Base-by-base conservation (phyloP, 2,329 filamentous ascomycete species). In the Colletotrichum liaoningense region DNA sequence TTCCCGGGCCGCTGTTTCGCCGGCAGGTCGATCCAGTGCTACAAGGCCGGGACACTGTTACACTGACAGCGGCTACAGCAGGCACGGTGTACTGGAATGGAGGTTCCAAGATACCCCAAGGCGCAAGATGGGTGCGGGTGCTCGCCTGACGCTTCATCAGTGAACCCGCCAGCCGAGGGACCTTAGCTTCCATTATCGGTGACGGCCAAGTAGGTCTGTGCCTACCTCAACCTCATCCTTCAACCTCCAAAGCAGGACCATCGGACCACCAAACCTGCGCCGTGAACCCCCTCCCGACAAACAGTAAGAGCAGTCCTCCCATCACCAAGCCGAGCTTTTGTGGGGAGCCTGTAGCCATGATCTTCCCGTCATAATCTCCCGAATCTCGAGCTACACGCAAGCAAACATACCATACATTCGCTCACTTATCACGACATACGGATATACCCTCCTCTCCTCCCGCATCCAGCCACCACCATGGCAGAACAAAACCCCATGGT, bases 401-500 rank as follows among this genome's bases (percentile, higher is more conserved):
- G 42, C 59, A 55, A 33, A 60, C 56, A 28, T 56, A 69, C 42
- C 52, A 63, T 58, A 58, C 66, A 38, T 19, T 35, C 42, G 24
- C 65, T 54, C 42, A 69, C 69, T 42, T 24, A 49, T 55, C 54
- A 57, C 59, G 26, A 62, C 55, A 73, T 38, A 59, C 33, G 28
- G 49, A 52, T 16, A 55, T 8, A 60, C 6, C 54, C 49, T n/a
- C 30, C 26, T 55, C 11, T n/a, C 54, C 26, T 42, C 38, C 22
- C 35, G 16, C n/a, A 8, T 55, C 9, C 26, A 12, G 52, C 52
- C 63, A n/a, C 35, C 75, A 76, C 65, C 76, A 82, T 83, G 81
- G 77, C 80, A 75, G 81, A 80, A 74, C 77, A 79, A 63, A 88
- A 86, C 79, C 85, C 86, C 28, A 87, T 90, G 79, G 83, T 84